phyloP scores from a whole-genome alignment of 1,139 yeast species.

The Sugiyamaella paludigena region DNA sequence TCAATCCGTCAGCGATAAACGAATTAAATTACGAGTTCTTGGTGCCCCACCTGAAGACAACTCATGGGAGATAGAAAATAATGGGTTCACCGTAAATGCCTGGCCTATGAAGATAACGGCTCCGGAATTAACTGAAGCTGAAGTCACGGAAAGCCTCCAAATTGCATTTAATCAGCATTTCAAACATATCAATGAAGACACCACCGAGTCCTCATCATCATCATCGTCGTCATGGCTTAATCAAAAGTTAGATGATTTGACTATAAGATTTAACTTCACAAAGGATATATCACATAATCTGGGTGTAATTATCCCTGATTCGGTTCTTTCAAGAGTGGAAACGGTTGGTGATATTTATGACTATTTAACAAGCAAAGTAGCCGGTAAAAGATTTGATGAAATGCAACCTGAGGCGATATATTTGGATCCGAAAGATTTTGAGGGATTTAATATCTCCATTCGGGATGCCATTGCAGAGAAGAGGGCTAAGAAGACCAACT shows the following conservation, averaged over 20 bases:
- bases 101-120: constrained; percentile 33
- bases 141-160: constrained; percentile 25
- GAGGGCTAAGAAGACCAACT: constrained; percentile 41
- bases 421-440: constrained; percentile 48
- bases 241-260: constrained; percentile 11
- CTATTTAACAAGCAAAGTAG: constrained; percentile 47
- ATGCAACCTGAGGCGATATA: constrained; percentile 75
- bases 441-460: constrained; percentile 50
- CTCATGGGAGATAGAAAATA: constrained; percentile 25
- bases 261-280: constrained; percentile 55
- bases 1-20: constrained; percentile 18
- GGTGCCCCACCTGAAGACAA: constrained; percentile 30
- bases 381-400: constrained; percentile 54
- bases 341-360: constrained; percentile 47
- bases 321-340: constrained; percentile 50
- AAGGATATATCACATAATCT: constrained; percentile 58
- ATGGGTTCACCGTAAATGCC: constrained; percentile 30
- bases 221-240: constrained; percentile 11
- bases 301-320: constrained; percentile 68
- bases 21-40: constrained; percentile 28
- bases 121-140: constrained; percentile 24
- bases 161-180: constrained; percentile 10
- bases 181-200: not conserved
- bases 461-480: constrained; percentile 43
- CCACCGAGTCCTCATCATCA: not conserved